These are phyloP conservation scores for Rhizopus delemar DNA, from an alignment of 371 early-diverging fungal species.

Conservation along the genomic window DNA sequence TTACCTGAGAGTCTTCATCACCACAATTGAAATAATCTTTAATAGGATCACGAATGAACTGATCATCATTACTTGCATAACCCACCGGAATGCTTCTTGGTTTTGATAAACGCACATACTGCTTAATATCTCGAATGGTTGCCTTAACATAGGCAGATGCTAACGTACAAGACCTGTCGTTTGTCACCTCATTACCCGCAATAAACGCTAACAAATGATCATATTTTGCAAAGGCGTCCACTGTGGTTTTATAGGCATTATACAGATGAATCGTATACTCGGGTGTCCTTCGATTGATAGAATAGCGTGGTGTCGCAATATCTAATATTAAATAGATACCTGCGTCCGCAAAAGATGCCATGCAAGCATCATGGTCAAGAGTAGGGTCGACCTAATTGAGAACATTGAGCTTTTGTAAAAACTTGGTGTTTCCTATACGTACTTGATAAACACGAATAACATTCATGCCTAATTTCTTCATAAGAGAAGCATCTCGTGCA, in stretches of 20 bases:
- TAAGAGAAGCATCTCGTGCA: constrained; percentile 64
- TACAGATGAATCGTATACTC: constrained; percentile 64
- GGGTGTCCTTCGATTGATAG: constrained; percentile 69
- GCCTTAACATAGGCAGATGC: constrained; percentile 79
- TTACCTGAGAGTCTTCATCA: constrained; percentile 54
- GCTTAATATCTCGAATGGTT: constrained; percentile 70
- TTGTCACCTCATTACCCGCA: constrained; percentile 83
- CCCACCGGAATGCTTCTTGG: constrained; percentile 70
- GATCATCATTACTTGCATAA: constrained; percentile 80
- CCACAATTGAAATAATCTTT: constrained; percentile 79
- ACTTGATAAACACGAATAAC: constrained; percentile 78
- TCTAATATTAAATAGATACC: constrained; percentile 77
- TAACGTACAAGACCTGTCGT: constrained; percentile 64
- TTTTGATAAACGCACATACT: constrained; percentile 51
- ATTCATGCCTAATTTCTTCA: constrained; percentile 74
- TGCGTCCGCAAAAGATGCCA: constrained; percentile 67
- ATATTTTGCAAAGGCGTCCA: constrained; percentile 69
- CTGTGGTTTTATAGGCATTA: constrained; percentile 57
- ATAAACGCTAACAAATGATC: constrained; percentile 72
- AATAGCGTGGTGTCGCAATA: constrained; percentile 62
- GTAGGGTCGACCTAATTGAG: constrained; percentile 54
- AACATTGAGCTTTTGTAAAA: no score
- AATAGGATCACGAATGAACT: constrained; percentile 64
- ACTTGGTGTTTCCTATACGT: not conserved
- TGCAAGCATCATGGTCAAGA: constrained; percentile 72